Percentiles rank a stretch among this genome's conserved stretches.
Evolutionary conservation across 2,329 filamentous ascomycete genomes (phyloP).

Genomic region (Camptophora hylomeconis): DNA sequence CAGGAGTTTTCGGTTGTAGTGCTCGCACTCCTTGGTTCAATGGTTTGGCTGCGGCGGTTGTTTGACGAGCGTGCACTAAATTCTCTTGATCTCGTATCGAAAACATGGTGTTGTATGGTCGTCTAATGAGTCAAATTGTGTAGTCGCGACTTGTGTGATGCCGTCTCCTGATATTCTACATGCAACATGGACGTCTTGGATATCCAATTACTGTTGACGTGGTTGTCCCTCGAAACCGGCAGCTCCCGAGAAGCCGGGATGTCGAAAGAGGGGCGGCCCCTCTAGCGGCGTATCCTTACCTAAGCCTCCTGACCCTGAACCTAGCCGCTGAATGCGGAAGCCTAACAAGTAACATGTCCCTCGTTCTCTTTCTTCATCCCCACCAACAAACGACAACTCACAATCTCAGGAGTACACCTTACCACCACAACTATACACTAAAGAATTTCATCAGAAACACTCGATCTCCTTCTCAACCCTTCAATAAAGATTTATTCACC

Average conservation of each 20-base stretch:
- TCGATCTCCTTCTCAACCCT: too few relatives aligned
- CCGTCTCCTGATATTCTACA: too few relatives aligned
- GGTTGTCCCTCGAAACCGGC: conserved; percentile 14
- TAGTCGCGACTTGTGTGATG: too few relatives aligned
- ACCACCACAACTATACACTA: too few relatives aligned
- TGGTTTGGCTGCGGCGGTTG: conserved; percentile 57
- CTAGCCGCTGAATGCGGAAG: conserved; percentile 8
- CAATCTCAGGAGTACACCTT: too few relatives aligned
- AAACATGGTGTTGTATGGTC: conserved; percentile 57
- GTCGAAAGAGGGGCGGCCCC: neutral
- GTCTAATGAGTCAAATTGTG: too few relatives aligned
- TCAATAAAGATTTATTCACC: neutral
- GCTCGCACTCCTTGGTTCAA: conserved; percentile 51
- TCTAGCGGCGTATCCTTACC: too few relatives aligned
- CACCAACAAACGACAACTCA: too few relatives aligned
- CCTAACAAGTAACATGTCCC: conserved; percentile 6
- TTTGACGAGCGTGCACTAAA: conserved; percentile 61
- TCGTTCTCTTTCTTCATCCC: neutral
- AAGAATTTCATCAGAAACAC: too few relatives aligned
- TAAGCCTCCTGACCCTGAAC: conserved; percentile 5
- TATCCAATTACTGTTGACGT: conserved; percentile 23
- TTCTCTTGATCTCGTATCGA: conserved; percentile 82
- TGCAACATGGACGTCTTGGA: too few relatives aligned
- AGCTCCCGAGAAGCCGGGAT: conserved; percentile 1
- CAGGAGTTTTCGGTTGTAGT: conserved; percentile 64